Evolutionary conservation across 306 rosid species (phyloP), one percentile per base, ranked within the genome.

Genomic region (Cucurbita ficifolia): DNA sequence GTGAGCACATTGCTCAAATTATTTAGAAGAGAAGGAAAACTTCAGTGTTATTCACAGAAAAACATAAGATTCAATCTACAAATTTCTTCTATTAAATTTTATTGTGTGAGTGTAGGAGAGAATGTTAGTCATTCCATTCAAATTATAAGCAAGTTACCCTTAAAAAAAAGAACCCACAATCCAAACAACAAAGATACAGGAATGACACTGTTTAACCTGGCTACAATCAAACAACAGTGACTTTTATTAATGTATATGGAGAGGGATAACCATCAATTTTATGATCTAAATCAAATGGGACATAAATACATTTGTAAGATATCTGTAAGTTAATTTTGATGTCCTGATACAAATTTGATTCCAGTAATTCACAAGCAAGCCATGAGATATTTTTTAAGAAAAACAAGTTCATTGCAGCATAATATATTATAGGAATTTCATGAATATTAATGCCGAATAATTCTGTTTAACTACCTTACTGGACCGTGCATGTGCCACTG

Each of bases 401-500:
- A 17, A 49, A 69, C 10, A 48, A 42, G 54, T 48, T 65, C 52
- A 40, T 18, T 33, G 64, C 64, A 54, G 39, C 64, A 38, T 18
- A 38, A 42, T 18, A 2, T 8, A 52, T 19, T 7, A 7, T 52
- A 24, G 13, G 63, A 56, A 76, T 55, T 51, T 29, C 43, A 77
- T 7, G 17, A 54, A 36, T 54, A 39, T 38, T 8, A 76, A 70
- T 57, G 57, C 40, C 46, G 19, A 46, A 22, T 24, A 6, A 45
- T 58, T 36, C 68, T 54, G 75, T 61, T 77, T 59, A 70, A 76
- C 75, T 82, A 94, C 99, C 97, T 94, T 94, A 81, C 87, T 94
- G 77, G 92, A 84, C 69, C 99, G 97, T 72, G 99, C 97, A 84
- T 94, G 97, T 5, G 92, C 74, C 81, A 91, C 95, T 73, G 96